Percentiles rank a stretch among this genome's conserved stretches.
Conservation (phyloP, 192 early-diverging fungal genomes). For the Irineochytrium annulatum region DNA sequence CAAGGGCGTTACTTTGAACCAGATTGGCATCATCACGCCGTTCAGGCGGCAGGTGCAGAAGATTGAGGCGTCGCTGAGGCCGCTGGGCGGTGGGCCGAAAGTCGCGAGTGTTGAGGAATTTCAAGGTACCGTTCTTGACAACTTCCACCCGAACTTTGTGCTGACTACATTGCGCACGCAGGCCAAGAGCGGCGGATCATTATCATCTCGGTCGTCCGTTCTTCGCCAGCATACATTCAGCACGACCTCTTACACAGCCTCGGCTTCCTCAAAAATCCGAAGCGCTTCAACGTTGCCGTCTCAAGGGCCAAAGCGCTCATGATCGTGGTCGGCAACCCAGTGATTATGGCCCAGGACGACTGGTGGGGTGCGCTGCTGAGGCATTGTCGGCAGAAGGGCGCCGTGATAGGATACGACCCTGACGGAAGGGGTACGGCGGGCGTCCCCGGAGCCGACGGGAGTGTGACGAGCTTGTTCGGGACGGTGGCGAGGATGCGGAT, state of each 20-base stretch:
- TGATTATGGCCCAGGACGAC: constrained; percentile 20
- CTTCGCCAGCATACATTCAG: constrained; percentile 12
- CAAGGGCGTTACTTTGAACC: constrained; percentile 11
- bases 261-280: constrained; percentile 39
- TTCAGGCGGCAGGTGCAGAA: constrained; percentile 31
- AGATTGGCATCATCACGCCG: constrained; percentile 36
- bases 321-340: constrained; percentile 32
- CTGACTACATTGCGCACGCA: not conserved
- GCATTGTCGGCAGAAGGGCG: not conserved
- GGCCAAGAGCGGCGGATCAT: constrained; percentile 30
- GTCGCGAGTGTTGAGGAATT: constrained; percentile 39
- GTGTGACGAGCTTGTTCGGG: constrained; percentile 6
- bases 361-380: constrained; percentile 14
- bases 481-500: not conserved
- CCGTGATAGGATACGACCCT: not conserved
- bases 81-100: constrained; percentile 18
- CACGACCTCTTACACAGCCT: constrained; percentile 23
- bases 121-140: constrained; percentile 12
- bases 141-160: not conserved
- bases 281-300: constrained; percentile 44
- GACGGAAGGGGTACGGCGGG: too few species aligned
- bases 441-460: not conserved
- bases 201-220: constrained; percentile 28
- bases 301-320: constrained; percentile 40
- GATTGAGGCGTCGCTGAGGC: constrained; percentile 17